phyloP scores from a whole-genome alignment of 2,329 filamentous ascomycete species.

The Ophiostoma montium region DNA sequence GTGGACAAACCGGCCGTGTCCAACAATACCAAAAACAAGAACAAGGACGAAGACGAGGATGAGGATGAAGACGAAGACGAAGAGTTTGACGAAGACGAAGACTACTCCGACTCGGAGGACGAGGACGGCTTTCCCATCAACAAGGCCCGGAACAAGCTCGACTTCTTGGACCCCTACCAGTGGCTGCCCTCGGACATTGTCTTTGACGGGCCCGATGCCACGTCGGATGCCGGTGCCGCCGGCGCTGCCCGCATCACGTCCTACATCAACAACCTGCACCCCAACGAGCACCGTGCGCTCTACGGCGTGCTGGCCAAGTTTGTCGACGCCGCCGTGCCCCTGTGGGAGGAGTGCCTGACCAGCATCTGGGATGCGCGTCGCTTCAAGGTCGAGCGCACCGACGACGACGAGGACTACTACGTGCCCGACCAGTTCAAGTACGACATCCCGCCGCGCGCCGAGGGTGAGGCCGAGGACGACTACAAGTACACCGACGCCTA shows the following conservation, averaged over 20 bases:
- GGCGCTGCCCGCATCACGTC: no score
- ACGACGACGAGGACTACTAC: constrained; percentile 10
- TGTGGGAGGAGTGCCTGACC: constrained; percentile 23
- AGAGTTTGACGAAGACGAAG: no score
- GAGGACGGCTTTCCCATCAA: no score
- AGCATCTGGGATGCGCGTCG: constrained; percentile 6
- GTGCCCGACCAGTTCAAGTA: constrained; percentile 7
- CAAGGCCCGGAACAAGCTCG: neutral
- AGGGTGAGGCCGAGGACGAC: constrained; percentile 3
- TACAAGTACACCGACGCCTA: constrained; percentile 4
- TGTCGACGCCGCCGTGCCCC: constrained; percentile 23
- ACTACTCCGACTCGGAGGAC: no score
- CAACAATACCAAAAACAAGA: no score
- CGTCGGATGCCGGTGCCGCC: no score
- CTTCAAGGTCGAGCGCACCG: neutral
- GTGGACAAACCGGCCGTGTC: neutral
- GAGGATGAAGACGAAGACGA: no score
- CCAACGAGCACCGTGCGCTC: constrained; percentile 18
- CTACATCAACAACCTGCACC: constrained; percentile 33
- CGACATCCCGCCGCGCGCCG: neutral
- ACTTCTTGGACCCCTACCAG: constrained; percentile 14
- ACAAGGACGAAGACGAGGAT: accelerated
- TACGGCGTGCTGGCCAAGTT: constrained; percentile 24
- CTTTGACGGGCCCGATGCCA: constrained; percentile 18
- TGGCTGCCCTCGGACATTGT: constrained; percentile 25